A percentile compares a stretch with the other conserved stretches of the same genome.
Conservation (phyloP, 2,329 filamentous ascomycete genomes). For the Epichloe elymi region DNA sequence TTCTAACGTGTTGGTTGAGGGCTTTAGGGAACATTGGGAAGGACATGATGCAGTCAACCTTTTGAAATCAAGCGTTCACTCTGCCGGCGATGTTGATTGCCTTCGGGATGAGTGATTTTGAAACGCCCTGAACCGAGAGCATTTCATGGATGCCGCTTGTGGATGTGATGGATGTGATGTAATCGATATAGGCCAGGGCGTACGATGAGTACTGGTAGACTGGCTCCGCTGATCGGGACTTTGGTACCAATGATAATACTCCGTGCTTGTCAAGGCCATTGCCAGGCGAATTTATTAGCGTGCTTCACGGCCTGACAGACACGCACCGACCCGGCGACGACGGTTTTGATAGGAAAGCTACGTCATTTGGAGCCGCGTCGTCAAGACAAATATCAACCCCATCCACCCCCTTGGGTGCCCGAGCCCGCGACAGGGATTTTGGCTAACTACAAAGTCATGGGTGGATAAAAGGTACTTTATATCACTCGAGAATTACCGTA, state of each 20-base stretch:
- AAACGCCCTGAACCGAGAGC: background rate
- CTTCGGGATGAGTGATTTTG: background rate
- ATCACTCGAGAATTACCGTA: no score
- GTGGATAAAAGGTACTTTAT: no score
- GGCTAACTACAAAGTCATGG: no score
- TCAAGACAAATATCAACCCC: no score
- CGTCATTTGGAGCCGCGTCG: no score
- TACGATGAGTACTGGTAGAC: background rate
- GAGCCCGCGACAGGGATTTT: no score
- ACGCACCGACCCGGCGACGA: no score
- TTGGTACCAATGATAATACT: background rate
- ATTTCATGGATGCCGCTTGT: background rate
- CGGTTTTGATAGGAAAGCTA: no score
- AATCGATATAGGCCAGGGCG: slow-evolving; percentile 1
- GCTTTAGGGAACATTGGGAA: background rate
- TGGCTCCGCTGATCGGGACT: slow-evolving; percentile 3
- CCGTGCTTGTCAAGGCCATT: background rate
- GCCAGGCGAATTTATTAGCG: background rate
- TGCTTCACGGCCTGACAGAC: background rate
- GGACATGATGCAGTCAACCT: background rate
- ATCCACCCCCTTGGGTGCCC: no score
- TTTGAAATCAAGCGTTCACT: background rate
- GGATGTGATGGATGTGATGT: background rate
- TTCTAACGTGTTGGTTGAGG: slow-evolving; percentile 2
- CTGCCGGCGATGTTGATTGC: background rate